Evolutionary conservation across 2,329 filamentous ascomycete genomes (phyloP), one percentile per base, ranked within the genome.

Genomic region (Blastomyces emzantsi): DNA sequence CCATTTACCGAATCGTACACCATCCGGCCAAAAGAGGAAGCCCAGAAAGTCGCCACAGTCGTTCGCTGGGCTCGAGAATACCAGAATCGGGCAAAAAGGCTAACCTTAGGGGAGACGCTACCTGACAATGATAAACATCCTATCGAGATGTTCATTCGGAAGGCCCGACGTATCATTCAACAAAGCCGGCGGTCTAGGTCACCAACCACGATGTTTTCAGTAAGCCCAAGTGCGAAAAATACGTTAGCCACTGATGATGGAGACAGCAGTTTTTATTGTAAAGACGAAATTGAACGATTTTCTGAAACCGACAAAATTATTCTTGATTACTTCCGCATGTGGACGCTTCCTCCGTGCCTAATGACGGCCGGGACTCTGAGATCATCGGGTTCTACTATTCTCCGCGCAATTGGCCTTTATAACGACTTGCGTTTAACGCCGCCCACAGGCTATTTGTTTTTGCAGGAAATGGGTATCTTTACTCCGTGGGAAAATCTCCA

Each of bases 381-480:
- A 64, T 77, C 83, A 45, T 73, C 84, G 28, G 82, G 80, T 28
- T 80, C 83, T 19, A 73, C 83, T 62, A 78, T 88, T 19, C 74
- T 87, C 63, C 79, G 81, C 56, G 80, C 82, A 2, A 82, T 80
- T 0, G 83, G 81, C 3, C 78, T 84, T 72, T 88, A 88, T 70
- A 75, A 76, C 36, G 73, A 72, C 33, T 69, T 79, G 45, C 71
- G 70, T 17, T 68, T 80, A 22, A 72, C 71, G 52, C 64, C 72
- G 17, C 66, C 68, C 8, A 77, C 80, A 43, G 78, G 80, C 45
- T 75, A 75, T 59, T 67, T 84, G 19, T 81, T 87, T 61, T 70
- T 88, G 36, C 84, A 87, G 68, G 85, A 88, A 67, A 74, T 87
- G 28, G 85, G 85, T 1, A 82, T 84, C 0, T 72, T 86, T n/a